Evolutionary conservation across 192 early-diverging fungal species (phyloP).

Genomic region (Entomortierella beljakovae): DNA sequence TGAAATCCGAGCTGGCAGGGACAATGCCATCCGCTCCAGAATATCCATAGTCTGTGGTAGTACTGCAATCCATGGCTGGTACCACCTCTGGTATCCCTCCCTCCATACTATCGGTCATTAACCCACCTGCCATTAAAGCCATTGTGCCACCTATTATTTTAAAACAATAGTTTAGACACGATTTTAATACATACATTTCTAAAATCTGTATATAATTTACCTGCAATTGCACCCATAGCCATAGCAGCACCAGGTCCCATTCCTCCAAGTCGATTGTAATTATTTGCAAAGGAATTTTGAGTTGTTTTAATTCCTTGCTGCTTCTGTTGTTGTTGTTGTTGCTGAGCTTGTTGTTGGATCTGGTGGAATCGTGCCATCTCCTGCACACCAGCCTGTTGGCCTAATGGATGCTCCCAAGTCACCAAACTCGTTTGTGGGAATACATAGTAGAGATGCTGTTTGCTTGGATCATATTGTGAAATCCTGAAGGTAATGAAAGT

Average conservation of each 20-base stretch:
- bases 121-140: constrained; percentile 40
- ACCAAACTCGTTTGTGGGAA: constrained; percentile 30
- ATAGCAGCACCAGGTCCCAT: constrained; percentile 38
- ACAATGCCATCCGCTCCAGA: constrained; percentile 10
- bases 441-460: constrained; percentile 48
- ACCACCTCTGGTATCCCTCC: too few relatives aligned
- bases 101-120: constrained; percentile 28
- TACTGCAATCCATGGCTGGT: too few relatives aligned
- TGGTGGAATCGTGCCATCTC: constrained; percentile 40
- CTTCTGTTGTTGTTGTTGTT: too few relatives aligned
- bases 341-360: constrained; percentile 32
- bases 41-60: too few relatives aligned
- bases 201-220: constrained; percentile 4
- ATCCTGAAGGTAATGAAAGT: constrained; percentile 13
- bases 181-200: not conserved
- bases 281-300: constrained; percentile 16
- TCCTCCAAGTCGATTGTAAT: constrained; percentile 41
- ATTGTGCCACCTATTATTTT: constrained; percentile 32
- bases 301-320: constrained; percentile 7
- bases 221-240: constrained; percentile 47
- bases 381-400: constrained; percentile 18
- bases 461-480: constrained; percentile 32
- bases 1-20: constrained; percentile 18
- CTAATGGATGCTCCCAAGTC: constrained; percentile 43
- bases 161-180: not conserved